A percentile compares a stretch with the other conserved stretches of the same genome.
Conservation (phyloP, 371 early-diverging fungal species). For the Lichtheimia corymbifera region DNA sequence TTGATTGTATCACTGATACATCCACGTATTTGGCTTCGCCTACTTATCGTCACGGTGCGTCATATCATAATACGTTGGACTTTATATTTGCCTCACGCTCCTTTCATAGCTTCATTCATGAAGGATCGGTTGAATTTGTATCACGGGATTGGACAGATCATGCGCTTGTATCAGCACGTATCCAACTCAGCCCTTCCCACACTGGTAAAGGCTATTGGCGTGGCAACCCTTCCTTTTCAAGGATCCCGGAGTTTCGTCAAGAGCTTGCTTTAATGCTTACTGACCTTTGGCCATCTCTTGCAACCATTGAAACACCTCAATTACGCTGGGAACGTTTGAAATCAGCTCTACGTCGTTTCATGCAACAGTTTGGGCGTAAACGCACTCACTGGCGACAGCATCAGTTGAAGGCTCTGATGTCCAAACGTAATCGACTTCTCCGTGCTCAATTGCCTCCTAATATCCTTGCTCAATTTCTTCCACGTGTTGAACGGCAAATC, state of each 20-base stretch:
- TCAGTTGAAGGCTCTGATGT: not conserved
- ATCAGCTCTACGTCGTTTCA: not conserved
- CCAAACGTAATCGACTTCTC: not conserved
- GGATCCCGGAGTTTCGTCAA: not conserved
- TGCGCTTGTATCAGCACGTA: not conserved
- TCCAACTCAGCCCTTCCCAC: not conserved
- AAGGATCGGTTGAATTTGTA: not conserved
- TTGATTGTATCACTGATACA: slow-evolving; percentile 6
- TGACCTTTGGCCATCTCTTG: not conserved
- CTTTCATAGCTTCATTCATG: not conserved
- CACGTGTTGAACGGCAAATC: slow-evolving; percentile 8
- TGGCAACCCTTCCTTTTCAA: slow-evolving; percentile 4
- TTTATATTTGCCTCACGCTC: slow-evolving; percentile 5
- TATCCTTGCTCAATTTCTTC: not conserved
- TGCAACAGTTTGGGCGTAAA: slow-evolving; percentile 3
- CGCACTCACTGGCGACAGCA: not conserved
- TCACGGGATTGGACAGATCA: slow-evolving; percentile 7
- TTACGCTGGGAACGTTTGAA: slow-evolving; percentile 8
- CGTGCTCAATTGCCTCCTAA: not conserved
- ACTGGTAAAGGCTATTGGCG: slow-evolving; percentile 12
- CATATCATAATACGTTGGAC: slow-evolving; percentile 1
- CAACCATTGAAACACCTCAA: not conserved
- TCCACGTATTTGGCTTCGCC: not conserved
- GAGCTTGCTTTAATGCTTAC: not conserved
- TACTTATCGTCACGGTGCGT: slow-evolving; percentile 4